phyloP scores from a whole-genome alignment of 495 filamentous ascomycete genomes.

The Xylaria bambusicola region DNA sequence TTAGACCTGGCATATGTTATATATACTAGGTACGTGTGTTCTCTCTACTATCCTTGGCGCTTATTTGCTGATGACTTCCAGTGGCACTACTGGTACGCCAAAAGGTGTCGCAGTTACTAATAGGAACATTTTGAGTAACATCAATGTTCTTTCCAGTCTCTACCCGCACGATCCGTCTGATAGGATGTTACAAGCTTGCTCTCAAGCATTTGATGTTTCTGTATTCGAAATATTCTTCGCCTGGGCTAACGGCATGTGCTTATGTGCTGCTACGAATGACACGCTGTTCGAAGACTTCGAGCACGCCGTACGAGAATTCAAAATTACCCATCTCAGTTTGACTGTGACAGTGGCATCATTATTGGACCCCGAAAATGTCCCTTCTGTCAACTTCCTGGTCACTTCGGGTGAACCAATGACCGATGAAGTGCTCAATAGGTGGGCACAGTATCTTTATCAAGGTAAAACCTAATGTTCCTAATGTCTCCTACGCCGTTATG shows the following conservation, averaged over 20 bases:
- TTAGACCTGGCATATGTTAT: constrained; percentile 58
- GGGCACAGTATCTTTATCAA: constrained; percentile 69
- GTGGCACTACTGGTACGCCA: constrained; percentile 64
- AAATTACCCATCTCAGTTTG: constrained; percentile 73
- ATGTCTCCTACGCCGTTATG: too few relatives aligned
- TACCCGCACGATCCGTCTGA: constrained; percentile 56
- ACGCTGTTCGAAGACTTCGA: constrained; percentile 66
- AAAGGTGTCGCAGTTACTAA: constrained; percentile 74
- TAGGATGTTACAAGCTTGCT: constrained; percentile 69
- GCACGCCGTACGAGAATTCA: constrained; percentile 54
- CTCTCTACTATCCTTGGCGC: not conserved
- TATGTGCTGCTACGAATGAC: constrained; percentile 69
- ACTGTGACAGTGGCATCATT: constrained; percentile 76
- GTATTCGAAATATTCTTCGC: constrained; percentile 82
- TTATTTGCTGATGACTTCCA: not conserved
- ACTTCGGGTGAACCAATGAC: constrained; percentile 73
- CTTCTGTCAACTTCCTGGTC: constrained; percentile 65
- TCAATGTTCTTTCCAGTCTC: constrained; percentile 57
- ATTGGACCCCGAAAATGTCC: constrained; percentile 62
- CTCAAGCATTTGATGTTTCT: constrained; percentile 74
- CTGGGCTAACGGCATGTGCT: constrained; percentile 70
- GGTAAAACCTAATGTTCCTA: constrained; percentile 38
- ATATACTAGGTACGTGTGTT: constrained; percentile 50
- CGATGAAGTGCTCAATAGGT: constrained; percentile 61
- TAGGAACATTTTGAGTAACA: constrained; percentile 66